phyloP scores from a whole-genome alignment of 2,329 filamentous ascomycete genomes.

The Sporothrix euskadiensis region DNA sequence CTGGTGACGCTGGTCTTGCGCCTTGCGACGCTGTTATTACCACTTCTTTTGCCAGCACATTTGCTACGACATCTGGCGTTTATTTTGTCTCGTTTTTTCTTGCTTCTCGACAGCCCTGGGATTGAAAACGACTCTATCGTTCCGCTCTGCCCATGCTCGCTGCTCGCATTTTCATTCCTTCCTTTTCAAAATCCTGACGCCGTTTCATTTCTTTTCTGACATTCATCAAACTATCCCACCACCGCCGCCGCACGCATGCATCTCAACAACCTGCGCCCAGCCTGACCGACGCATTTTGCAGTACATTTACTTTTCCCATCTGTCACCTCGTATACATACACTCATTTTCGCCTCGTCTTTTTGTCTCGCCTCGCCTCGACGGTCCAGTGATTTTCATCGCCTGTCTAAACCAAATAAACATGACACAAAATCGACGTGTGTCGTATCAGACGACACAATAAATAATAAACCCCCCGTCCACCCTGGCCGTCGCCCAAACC shows the following conservation, averaged over 20 bases:
- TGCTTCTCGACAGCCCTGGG: background rate
- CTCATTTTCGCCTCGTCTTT: constrained; percentile 5
- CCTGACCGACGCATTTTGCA: background rate
- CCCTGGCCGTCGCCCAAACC: background rate
- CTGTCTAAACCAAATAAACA: too few relatives aligned
- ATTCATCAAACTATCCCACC: background rate
- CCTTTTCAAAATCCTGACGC: background rate
- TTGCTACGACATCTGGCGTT: background rate
- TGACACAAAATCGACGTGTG: background rate
- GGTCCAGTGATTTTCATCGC: background rate
- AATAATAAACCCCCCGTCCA: background rate
- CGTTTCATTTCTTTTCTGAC: background rate
- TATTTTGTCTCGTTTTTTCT: background rate
- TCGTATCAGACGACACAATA: background rate
- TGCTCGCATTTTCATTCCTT: background rate
- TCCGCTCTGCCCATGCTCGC: too few relatives aligned
- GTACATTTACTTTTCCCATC: background rate
- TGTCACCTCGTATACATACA: background rate
- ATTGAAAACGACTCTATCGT: background rate
- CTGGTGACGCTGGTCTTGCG: background rate
- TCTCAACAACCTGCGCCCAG: background rate
- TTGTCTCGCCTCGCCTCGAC: constrained; percentile 9
- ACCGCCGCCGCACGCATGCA: background rate
- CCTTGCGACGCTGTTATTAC: constrained; percentile 9
- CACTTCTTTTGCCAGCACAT: background rate